A percentile compares a stretch with the other conserved stretches of the same genome.
These are phyloP conservation scores for Dicorynia guianensis DNA, from an alignment of 306 rosid genomes.

Conservation along the genomic window DNA sequence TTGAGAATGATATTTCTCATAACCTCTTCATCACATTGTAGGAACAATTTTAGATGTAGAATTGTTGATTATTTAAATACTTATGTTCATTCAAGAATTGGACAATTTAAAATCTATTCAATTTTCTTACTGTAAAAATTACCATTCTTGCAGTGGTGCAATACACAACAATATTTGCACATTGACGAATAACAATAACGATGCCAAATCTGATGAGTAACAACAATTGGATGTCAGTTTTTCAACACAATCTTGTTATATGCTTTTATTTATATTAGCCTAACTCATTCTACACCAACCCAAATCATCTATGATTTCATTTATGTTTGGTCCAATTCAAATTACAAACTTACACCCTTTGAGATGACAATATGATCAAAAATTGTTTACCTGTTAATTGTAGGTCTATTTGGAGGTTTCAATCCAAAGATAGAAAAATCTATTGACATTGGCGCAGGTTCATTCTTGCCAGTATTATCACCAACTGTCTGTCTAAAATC, in stretches of 20 bases:
- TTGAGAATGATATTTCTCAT: no score
- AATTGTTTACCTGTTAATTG: conserved; percentile 77
- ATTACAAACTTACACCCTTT: conserved; percentile 17
- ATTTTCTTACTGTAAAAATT: no score
- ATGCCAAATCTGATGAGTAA: neutral
- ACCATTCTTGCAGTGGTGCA: no score
- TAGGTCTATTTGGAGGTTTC: conserved; percentile 94
- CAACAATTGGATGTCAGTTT: neutral
- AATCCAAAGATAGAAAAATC: conserved; percentile 92
- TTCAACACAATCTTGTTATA: neutral
- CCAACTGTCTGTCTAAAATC: conserved; percentile 58
- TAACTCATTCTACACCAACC: neutral
- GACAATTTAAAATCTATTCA: no score
- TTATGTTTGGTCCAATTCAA: conserved; percentile 20
- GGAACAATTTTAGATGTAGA: no score
- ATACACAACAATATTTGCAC: no score
- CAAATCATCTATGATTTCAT: neutral
- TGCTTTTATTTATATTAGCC: conserved; percentile 4
- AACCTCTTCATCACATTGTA: no score
- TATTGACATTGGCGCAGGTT: conserved; percentile 70
- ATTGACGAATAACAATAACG: no score
- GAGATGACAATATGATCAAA: conserved; percentile 21
- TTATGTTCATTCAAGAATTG: no score
- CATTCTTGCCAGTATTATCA: conserved; percentile 77
- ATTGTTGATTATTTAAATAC: no score